Conservation (phyloP, 768 basidiomycete species). For the Calocera viscosa region DNA sequence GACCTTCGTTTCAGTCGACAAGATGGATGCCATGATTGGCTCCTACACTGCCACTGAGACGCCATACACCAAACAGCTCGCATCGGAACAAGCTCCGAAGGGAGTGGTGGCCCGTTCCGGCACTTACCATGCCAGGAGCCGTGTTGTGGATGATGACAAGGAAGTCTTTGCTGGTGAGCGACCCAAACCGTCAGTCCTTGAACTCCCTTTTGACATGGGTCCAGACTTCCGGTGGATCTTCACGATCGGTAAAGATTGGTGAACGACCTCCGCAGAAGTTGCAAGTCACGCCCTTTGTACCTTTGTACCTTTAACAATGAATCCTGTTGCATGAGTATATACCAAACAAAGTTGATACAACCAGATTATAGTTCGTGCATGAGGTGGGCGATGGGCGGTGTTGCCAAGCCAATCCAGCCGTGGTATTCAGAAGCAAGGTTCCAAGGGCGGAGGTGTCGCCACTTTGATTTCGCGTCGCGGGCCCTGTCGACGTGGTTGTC, state of each 20-base stretch:
- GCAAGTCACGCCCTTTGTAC: not conserved
- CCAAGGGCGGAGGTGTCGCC: not conserved
- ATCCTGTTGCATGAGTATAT: not conserved
- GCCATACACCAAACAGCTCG: slow-evolving; percentile 64
- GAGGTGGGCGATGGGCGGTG: not conserved
- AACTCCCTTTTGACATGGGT: not conserved
- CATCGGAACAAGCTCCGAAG: slow-evolving; percentile 50
- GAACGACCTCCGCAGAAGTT: slow-evolving; percentile 16
- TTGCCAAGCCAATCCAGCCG: not conserved
- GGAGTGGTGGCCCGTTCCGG: slow-evolving; percentile 78
- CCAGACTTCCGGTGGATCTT: slow-evolving; percentile 80
- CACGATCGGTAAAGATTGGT: slow-evolving; percentile 91
- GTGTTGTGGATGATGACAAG: slow-evolving; percentile 80
- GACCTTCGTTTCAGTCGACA: slow-evolving; percentile 52
- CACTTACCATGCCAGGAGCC: slow-evolving; percentile 61
- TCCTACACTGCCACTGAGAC: slow-evolving; percentile 60
- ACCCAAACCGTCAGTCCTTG: not conserved
- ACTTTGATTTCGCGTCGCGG: not conserved
- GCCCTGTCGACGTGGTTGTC: not conserved
- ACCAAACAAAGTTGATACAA: slow-evolving; percentile 2
- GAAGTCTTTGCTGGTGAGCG: slow-evolving; percentile 61
- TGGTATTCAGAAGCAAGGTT: not conserved
- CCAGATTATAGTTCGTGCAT: not conserved
- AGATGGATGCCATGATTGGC: slow-evolving; percentile 86
- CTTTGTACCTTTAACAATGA: slow-evolving; percentile 1